These are phyloP conservation scores for Colletotrichum endophyticum DNA, from an alignment of 2,329 filamentous ascomycete genomes.

Conservation along the genomic window DNA sequence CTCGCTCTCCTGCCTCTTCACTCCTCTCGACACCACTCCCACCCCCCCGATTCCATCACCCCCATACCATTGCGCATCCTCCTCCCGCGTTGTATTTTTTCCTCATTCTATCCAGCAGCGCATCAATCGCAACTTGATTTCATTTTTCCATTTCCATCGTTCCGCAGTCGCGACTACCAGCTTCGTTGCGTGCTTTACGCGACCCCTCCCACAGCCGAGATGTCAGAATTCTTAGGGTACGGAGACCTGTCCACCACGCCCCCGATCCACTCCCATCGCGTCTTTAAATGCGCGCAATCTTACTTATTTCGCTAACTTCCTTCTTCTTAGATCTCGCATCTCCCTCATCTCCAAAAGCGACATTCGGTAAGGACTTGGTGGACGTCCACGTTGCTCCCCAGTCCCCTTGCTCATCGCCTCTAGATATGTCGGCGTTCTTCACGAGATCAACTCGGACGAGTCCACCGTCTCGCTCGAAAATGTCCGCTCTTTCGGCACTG, in stretches of 20 bases:
- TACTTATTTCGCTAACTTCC: constrained; percentile 2
- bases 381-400: constrained; percentile 19
- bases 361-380: constrained; percentile 74
- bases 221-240: constrained; percentile 68
- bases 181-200: constrained; percentile 45
- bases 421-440: constrained; percentile 93
- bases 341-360: constrained; percentile 97
- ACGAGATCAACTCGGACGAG: constrained; percentile 97
- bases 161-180: not conserved
- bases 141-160: not conserved
- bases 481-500: constrained; percentile 92
- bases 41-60: constrained; percentile 3
- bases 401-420: constrained; percentile 8
- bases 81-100: constrained; percentile 1
- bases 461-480: constrained; percentile 97
- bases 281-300: constrained; percentile 9
- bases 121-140: constrained; percentile 20
- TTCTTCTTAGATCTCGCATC: constrained; percentile 76
- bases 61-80: not conserved
- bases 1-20: not conserved
- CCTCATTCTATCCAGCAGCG: constrained; percentile 4
- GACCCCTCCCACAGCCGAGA: constrained; percentile 38
- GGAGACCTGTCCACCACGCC: constrained; percentile 27
- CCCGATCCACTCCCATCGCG: constrained; percentile 33
- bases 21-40: not conserved